Conservation (phyloP, 225 moss, liverwort and hornwort genomes). For the Sphagnum contortum region DNA sequence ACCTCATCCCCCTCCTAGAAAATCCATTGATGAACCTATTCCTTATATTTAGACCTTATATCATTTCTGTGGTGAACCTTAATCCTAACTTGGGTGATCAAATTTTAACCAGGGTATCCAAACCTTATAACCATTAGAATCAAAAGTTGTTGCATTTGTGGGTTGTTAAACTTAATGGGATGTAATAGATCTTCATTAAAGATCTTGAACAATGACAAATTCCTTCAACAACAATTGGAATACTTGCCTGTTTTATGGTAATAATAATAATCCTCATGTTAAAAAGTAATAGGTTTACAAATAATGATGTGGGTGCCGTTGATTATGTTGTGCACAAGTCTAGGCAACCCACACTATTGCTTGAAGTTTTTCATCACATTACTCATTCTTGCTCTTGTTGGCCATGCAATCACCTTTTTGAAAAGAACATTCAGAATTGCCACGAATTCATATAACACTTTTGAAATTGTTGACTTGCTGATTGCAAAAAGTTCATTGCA, state of each 20-base stretch:
- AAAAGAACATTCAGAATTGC: not conserved
- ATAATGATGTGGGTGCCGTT: not conserved
- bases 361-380: slow-evolving; percentile 1
- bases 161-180: too few relatives aligned
- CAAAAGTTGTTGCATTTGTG: too few relatives aligned
- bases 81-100: too few relatives aligned
- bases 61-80: too few relatives aligned
- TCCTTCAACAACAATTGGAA: not conserved
- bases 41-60: too few relatives aligned
- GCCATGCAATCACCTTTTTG: not conserved
- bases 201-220: too few relatives aligned
- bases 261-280: not conserved
- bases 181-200: too few relatives aligned
- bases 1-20: too few relatives aligned
- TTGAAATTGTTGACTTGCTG: not conserved
- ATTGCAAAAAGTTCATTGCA: not conserved
- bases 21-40: too few relatives aligned
- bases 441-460: not conserved
- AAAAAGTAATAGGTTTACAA: not conserved
- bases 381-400: not conserved
- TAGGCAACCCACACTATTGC: not conserved
- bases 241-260: not conserved
- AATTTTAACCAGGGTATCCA: too few relatives aligned
- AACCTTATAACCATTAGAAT: too few relatives aligned
- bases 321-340: not conserved